phyloP scores from a whole-genome alignment of 345 rosid species.

The Erucastrum elatum region DNA sequence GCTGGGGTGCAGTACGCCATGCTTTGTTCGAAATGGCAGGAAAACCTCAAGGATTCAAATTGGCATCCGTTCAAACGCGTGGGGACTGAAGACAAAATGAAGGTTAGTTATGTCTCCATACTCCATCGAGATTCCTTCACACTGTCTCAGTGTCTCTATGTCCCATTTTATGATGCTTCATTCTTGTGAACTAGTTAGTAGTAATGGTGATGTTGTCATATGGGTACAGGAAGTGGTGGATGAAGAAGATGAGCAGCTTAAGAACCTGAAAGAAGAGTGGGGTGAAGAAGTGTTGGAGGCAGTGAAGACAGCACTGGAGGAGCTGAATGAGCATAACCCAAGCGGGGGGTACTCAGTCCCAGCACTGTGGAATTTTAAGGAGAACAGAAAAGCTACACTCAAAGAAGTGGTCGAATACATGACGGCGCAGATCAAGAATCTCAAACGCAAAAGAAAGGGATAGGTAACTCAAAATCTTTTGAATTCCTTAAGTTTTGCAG shows the following conservation, averaged over 20 bases:
- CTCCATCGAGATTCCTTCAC: neutral
- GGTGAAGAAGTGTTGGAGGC: constrained; percentile 57
- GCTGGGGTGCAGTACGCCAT: constrained; percentile 51
- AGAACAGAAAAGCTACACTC: constrained; percentile 69
- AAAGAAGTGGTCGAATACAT: constrained; percentile 71
- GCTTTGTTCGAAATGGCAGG: constrained; percentile 74
- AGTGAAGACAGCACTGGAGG: constrained; percentile 68
- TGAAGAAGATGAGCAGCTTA: constrained; percentile 70
- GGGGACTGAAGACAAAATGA: constrained; percentile 37
- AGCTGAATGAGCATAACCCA: constrained; percentile 68
- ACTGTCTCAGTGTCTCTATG: neutral
- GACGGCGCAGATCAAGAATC: constrained; percentile 37
- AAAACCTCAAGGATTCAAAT: constrained; percentile 48
- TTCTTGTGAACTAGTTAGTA: neutral
- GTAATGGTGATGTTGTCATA: neutral
- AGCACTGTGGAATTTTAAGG: constrained; percentile 71
- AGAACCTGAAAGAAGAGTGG: constrained; percentile 57
- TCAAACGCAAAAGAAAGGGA: constrained; percentile 52
- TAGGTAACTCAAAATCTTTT: neutral
- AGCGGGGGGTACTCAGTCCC: constrained; percentile 66
- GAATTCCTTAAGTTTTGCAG: neutral
- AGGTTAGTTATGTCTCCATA: constrained; percentile 15
- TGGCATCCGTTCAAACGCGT: constrained; percentile 74
- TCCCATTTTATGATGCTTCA: neutral
- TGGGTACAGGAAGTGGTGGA: constrained; percentile 61